These are phyloP conservation scores for Pythium monospermum DNA, from an alignment of 352 stramenopile species.

Conservation along the genomic window DNA sequence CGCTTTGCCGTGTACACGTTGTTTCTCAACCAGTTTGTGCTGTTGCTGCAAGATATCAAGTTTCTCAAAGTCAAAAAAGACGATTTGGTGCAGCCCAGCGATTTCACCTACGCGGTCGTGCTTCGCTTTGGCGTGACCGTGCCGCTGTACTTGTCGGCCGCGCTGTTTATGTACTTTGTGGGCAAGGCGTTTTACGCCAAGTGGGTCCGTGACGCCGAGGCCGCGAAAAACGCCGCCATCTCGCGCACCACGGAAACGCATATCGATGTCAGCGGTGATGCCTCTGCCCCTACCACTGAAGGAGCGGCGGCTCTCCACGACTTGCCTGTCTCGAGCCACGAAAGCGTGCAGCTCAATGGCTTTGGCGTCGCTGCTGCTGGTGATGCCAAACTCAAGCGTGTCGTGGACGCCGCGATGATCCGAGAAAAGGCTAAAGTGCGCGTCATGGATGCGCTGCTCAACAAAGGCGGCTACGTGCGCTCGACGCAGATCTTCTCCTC, in stretches of 20 bases:
- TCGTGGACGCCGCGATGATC: slow-evolving; percentile 42
- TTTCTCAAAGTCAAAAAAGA: slow-evolving; percentile 65
- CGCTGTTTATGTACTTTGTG: slow-evolving; percentile 75
- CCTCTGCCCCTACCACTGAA: too few species aligned
- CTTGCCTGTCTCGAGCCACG: too few species aligned
- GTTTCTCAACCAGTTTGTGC: slow-evolving; percentile 65
- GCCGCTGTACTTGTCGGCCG: slow-evolving; percentile 60
- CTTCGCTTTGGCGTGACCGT: slow-evolving; percentile 69
- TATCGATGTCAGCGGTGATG: slow-evolving; percentile 21
- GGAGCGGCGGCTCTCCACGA: too few species aligned
- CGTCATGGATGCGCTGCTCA: slow-evolving; percentile 54
- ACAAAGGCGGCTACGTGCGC: slow-evolving; percentile 76
- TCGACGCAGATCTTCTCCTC: slow-evolving; percentile 75
- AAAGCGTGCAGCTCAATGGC: too few species aligned
- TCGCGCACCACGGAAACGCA: slow-evolving; percentile 29
- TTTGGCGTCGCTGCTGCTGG: slow-evolving; percentile 3
- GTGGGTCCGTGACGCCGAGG: slow-evolving; percentile 64
- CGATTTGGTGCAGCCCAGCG: slow-evolving; percentile 35
- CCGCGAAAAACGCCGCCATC: slow-evolving; percentile 53
- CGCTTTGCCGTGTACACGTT: slow-evolving; percentile 70
- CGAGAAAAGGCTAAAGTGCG: slow-evolving; percentile 45
- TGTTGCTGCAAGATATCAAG: slow-evolving; percentile 75
- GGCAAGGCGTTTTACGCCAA: slow-evolving; percentile 67
- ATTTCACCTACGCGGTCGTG: slow-evolving; percentile 56
- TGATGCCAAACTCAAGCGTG: slow-evolving; percentile 31